Conservation (phyloP, 2,329 filamentous ascomycete species). For the Botrytis fabae region DNA sequence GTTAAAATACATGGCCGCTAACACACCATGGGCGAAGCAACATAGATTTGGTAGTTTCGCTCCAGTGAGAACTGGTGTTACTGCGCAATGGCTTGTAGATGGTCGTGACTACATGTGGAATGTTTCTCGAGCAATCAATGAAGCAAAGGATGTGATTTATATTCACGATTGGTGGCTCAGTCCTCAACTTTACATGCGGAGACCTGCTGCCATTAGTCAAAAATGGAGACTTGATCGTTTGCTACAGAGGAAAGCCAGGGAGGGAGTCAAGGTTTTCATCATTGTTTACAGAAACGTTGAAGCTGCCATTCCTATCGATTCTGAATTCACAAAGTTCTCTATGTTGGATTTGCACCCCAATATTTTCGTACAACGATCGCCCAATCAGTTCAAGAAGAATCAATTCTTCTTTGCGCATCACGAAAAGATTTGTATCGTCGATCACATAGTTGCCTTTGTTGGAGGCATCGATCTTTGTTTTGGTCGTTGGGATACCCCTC, state of each 20-base stretch:
- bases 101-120: conserved; percentile 99
- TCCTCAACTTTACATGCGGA: conserved; percentile 90
- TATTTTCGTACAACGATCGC: conserved; percentile 92
- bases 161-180: conserved; percentile 99
- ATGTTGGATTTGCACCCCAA: conserved; percentile 94
- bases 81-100: conserved; percentile 95
- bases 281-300: conserved; percentile 98
- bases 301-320: conserved; percentile 95
- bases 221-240: conserved; percentile 95
- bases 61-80: conserved; percentile 80
- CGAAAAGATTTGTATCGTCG: conserved; percentile 95
- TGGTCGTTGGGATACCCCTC: conserved; percentile 94
- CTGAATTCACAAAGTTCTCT: conserved; percentile 96
- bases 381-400: conserved; percentile 97
- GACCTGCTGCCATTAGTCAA: conserved; percentile 92
- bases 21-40: conserved; percentile 77
- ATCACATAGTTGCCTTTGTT: conserved; percentile 93
- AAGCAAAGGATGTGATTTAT: conserved; percentile 96
- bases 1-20: conserved; percentile 78
- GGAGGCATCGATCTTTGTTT: conserved; percentile 97
- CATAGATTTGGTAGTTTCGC: conserved; percentile 95
- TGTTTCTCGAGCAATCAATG: conserved; percentile 91
- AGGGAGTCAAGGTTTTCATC: conserved; percentile 96
- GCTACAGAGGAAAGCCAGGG: conserved; percentile 86
- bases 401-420: conserved; percentile 99